phyloP scores from a whole-genome alignment of 768 basidiomycete genomes.

The Trametes cingulata region DNA sequence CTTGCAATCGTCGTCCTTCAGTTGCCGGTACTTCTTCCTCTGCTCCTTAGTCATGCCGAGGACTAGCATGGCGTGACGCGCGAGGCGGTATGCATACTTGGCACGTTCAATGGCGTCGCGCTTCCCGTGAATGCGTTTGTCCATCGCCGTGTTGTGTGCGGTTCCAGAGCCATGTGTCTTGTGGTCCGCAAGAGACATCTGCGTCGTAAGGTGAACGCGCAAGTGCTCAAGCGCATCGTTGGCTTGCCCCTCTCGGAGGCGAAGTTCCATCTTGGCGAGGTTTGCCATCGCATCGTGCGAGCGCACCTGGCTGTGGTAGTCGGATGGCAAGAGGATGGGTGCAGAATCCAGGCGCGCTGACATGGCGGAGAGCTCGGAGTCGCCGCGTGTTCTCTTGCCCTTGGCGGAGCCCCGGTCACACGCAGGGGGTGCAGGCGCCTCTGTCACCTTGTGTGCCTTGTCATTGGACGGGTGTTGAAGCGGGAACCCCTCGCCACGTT shows the following conservation, averaged over 20 bases:
- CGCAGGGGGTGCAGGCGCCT: no score
- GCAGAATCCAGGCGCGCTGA: neutral
- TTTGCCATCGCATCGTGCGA: neutral
- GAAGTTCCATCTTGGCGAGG: neutral
- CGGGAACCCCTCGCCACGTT: neutral
- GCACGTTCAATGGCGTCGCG: neutral
- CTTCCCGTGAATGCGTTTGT: neutral
- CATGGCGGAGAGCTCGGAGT: neutral
- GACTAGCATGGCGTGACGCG: neutral
- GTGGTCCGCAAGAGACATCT: neutral
- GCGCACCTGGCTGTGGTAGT: neutral
- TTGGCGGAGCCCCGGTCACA: no score
- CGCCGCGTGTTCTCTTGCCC: neutral
- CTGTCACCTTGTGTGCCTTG: neutral
- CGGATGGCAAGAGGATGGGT: neutral
- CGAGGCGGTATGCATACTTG: neutral
- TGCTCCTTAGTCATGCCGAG: neutral
- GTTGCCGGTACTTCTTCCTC: no score
- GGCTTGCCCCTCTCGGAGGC: constrained; percentile 4
- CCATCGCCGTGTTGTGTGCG: neutral
- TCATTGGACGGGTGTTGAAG: neutral
- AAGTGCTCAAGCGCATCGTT: constrained; percentile 6
- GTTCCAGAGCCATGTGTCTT: neutral
- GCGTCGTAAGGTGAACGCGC: neutral
- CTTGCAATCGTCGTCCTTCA: no score